Evolutionary conservation across 2,329 filamentous ascomycete genomes (phyloP).

Genomic region (Trichophyton simii): DNA sequence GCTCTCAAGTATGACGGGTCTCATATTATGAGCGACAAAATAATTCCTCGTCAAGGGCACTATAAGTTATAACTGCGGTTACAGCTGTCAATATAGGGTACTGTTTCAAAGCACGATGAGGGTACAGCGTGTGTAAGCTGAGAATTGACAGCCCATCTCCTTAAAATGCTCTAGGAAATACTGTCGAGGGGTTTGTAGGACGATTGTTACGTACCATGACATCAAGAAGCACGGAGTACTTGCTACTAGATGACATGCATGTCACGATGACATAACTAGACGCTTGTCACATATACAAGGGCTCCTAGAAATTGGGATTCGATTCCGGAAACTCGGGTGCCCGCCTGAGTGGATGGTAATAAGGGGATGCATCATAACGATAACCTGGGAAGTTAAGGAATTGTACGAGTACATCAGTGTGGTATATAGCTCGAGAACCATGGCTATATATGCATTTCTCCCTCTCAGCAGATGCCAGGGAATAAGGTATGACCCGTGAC

Average conservation of each 20-base stretch:
- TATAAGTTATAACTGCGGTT: neutral
- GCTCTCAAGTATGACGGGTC: neutral
- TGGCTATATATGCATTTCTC: neutral
- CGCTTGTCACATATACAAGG: neutral
- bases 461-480: neutral
- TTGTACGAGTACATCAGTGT: neutral
- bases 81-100: neutral
- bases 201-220: neutral
- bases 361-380: neutral
- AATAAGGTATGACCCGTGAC: neutral
- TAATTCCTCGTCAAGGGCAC: neutral
- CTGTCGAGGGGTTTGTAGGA: neutral
- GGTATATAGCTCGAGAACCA: constrained; percentile 1
- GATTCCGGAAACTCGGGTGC: neutral
- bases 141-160: neutral
- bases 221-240: neutral
- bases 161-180: neutral
- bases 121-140: neutral
- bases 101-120: neutral
- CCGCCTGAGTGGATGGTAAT: neutral
- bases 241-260: neutral
- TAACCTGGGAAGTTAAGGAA: neutral
- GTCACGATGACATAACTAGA: neutral
- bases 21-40: neutral
- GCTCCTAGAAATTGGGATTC: neutral